A percentile compares a stretch with the other conserved stretches of the same genome.
Conservation (phyloP, 2,329 filamentous ascomycete species). For the Aspergillus sp. region DNA sequence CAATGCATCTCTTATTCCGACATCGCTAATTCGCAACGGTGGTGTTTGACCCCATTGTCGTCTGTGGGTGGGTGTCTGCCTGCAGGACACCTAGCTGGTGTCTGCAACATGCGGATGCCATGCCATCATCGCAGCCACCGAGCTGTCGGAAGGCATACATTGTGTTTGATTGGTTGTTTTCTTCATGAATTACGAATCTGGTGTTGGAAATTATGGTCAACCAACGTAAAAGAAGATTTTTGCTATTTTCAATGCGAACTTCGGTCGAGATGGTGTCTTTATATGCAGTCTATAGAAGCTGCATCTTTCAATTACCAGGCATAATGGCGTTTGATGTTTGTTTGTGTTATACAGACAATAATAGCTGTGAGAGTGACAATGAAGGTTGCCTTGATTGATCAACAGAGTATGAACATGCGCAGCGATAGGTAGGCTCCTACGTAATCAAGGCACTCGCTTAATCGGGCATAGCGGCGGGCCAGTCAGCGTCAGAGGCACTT, state of each 20-base stretch:
- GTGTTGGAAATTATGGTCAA: background rate
- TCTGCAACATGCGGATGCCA: too few relatives aligned
- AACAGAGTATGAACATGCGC: too few relatives aligned
- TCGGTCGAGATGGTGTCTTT: constrained; percentile 5
- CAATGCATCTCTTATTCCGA: constrained; percentile 10
- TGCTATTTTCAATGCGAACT: background rate
- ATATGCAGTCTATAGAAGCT: background rate
- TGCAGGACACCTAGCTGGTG: too few relatives aligned
- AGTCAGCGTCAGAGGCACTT: constrained; percentile 13
- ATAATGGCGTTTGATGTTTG: background rate
- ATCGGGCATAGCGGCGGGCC: constrained; percentile 11
- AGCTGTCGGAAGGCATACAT: too few relatives aligned
- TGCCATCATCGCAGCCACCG: too few relatives aligned
- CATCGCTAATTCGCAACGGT: background rate
- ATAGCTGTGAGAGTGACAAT: background rate
- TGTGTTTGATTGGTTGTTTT: background rate
- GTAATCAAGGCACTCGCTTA: constrained; percentile 11
- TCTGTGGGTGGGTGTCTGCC: background rate
- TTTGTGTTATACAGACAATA: too few relatives aligned
- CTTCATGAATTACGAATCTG: background rate
- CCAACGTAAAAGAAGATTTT: background rate
- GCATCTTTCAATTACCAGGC: too few relatives aligned
- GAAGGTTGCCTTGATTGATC: background rate
- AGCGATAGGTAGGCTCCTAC: constrained; percentile 9
- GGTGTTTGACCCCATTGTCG: background rate